Percentiles rank a stretch among this genome's conserved stretches.
Conservation (phyloP, 1,284 basidiomycete genomes). For the Cryptococcus maquisensis region DNA sequence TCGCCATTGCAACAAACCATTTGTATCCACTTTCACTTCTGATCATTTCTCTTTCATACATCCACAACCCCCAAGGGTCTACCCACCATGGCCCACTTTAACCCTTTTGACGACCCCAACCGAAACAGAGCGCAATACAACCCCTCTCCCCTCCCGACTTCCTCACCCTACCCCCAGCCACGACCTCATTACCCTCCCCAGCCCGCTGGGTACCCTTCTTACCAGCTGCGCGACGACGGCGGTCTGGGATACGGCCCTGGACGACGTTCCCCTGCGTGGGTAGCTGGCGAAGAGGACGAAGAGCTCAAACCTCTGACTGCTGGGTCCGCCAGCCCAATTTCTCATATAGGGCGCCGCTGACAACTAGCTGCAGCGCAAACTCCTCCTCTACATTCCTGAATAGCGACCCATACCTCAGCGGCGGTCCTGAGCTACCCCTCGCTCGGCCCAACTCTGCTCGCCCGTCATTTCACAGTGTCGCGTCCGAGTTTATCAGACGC, state of each 20-base stretch:
- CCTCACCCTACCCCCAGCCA: background rate
- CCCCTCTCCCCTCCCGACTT: slow-evolving; percentile 6
- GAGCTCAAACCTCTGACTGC: slow-evolving; percentile 23
- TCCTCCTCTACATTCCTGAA: slow-evolving; percentile 8
- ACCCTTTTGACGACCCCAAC: slow-evolving; percentile 8
- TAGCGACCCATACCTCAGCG: slow-evolving; percentile 7
- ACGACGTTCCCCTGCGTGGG: slow-evolving; percentile 11
- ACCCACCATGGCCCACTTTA: background rate
- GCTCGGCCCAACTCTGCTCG: background rate
- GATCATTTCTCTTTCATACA: no score
- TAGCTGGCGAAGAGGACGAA: slow-evolving; percentile 24
- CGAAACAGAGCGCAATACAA: slow-evolving; percentile 2
- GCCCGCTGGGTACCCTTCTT: slow-evolving; percentile 2
- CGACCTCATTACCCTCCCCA: slow-evolving; percentile 12
- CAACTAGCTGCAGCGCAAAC: slow-evolving; percentile 3
- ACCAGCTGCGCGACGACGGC: slow-evolving; percentile 15
- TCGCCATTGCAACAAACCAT: no score
- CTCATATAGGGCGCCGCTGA: background rate
- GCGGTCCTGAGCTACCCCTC: background rate
- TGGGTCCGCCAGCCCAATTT: slow-evolving; percentile 5
- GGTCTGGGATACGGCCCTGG: slow-evolving; percentile 16
- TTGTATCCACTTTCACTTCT: no score
- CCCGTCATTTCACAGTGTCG: slow-evolving; percentile 13
- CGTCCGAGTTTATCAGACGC: slow-evolving; percentile 54
- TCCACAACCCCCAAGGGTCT: no score